Evolutionary conservation across 257 asterid genomes (phyloP).

Genomic region (Plectranthus barbatus): DNA sequence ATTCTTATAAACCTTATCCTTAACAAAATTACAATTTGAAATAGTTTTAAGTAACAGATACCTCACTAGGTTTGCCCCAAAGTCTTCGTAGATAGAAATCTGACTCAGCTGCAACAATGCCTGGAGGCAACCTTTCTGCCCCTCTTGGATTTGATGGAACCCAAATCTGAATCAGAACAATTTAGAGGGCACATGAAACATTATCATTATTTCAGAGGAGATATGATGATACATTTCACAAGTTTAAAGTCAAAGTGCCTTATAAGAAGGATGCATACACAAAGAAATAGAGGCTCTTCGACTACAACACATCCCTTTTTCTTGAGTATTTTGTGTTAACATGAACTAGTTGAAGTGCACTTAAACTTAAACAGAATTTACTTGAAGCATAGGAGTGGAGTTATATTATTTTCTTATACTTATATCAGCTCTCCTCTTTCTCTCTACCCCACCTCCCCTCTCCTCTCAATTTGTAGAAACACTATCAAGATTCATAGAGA

Average conservation of each 20-base stretch:
- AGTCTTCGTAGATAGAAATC: conserved; percentile 59
- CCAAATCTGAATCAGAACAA: conserved; percentile 37
- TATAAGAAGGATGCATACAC: background rate
- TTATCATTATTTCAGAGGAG: background rate
- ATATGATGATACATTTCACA: background rate
- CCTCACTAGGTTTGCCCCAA: conserved; percentile 81
- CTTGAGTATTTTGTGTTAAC: background rate
- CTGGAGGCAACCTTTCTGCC: conserved; percentile 73
- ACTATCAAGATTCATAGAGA: background rate
- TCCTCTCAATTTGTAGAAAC: too few species aligned
- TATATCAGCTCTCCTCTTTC: too few species aligned
- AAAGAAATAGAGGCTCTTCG: background rate
- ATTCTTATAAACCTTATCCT: background rate
- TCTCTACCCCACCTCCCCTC: too few species aligned
- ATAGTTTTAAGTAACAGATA: conserved; percentile 3
- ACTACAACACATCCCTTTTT: background rate
- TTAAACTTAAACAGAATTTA: background rate
- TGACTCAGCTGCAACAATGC: conserved; percentile 54
- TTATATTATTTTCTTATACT: background rate
- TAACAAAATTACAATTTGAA: background rate
- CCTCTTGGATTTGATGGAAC: conserved; percentile 75
- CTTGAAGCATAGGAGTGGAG: background rate
- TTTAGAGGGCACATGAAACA: background rate
- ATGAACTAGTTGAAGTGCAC: background rate
- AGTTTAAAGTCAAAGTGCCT: background rate